These are phyloP conservation scores for Dactylellina drechsleri DNA, from an alignment of 2,329 filamentous ascomycete species.

Conservation along the genomic window DNA sequence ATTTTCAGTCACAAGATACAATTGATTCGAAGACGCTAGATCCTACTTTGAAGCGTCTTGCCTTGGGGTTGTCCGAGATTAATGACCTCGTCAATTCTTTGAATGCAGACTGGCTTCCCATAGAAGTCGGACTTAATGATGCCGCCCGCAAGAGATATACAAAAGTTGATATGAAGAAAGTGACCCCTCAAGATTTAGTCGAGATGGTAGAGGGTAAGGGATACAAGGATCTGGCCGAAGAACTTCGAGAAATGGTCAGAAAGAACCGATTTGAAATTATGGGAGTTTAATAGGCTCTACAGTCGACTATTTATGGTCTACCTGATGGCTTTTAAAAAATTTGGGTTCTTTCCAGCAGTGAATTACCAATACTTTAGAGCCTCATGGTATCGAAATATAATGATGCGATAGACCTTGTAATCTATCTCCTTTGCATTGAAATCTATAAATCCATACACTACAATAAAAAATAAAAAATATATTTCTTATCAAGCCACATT, in stretches of 20 bases:
- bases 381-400: too few species aligned
- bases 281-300: too few species aligned
- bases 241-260: conserved; percentile 4
- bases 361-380: too few species aligned
- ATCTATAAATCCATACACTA: too few species aligned
- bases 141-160: conserved; percentile 19
- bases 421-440: too few species aligned
- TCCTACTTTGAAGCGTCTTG: conserved; percentile 17
- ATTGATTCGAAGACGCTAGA: conserved; percentile 15
- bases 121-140: conserved; percentile 15
- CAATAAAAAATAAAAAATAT: too few species aligned
- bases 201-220: conserved; percentile 10
- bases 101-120: conserved; percentile 25
- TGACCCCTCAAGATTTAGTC: conserved; percentile 5
- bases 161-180: neutral
- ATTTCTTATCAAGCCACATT: too few species aligned
- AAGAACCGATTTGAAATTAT: neutral
- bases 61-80: conserved; percentile 5
- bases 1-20: conserved; percentile 11
- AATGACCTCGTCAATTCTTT: conserved; percentile 22
- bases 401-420: too few species aligned
- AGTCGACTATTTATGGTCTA: too few species aligned
- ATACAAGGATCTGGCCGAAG: neutral
- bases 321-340: too few species aligned
- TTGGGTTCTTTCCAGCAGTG: too few species aligned